A percentile compares a stretch with the other conserved stretches of the same genome.
phyloP scores from a whole-genome alignment of 2,329 filamentous ascomycete genomes.

The Allantophomopsis cytisporea region DNA sequence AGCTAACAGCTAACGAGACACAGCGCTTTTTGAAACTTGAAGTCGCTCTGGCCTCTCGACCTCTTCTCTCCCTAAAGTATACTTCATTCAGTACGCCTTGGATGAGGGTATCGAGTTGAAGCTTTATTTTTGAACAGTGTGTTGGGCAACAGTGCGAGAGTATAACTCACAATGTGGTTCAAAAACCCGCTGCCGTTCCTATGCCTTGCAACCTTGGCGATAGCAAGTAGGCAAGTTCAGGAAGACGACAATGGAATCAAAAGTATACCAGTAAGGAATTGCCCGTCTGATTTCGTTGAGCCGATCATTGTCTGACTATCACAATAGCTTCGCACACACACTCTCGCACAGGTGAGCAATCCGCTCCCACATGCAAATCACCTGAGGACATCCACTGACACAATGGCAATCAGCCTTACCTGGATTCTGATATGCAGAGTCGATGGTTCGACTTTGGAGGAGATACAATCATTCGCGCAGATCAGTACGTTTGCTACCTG shows the following conservation, averaged over 20 bases:
- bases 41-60: no score
- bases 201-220: conserved; percentile 19
- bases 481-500: conserved; percentile 38
- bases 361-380: not conserved
- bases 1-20: no score
- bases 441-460: conserved; percentile 99
- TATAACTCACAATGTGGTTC: conserved; percentile 12
- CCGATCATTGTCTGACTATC: conserved; percentile 9
- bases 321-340: conserved; percentile 71
- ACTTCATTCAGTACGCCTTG: no score
- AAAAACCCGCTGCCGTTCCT: conserved; percentile 12
- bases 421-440: conserved; percentile 96
- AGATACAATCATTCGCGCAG: conserved; percentile 70
- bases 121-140: no score
- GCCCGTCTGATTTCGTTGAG: not conserved
- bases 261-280: conserved; percentile 45
- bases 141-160: no score
- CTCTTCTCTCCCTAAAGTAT: no score
- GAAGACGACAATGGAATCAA: conserved; percentile 33
- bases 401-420: conserved; percentile 56
- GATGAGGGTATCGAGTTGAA: no score
- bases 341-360: conserved; percentile 56
- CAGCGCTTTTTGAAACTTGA: no score
- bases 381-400: not conserved
- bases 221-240: conserved; percentile 10